phyloP scores from a whole-genome alignment of 2,329 filamentous ascomycete species.

The Harringtonia aguacate region DNA sequence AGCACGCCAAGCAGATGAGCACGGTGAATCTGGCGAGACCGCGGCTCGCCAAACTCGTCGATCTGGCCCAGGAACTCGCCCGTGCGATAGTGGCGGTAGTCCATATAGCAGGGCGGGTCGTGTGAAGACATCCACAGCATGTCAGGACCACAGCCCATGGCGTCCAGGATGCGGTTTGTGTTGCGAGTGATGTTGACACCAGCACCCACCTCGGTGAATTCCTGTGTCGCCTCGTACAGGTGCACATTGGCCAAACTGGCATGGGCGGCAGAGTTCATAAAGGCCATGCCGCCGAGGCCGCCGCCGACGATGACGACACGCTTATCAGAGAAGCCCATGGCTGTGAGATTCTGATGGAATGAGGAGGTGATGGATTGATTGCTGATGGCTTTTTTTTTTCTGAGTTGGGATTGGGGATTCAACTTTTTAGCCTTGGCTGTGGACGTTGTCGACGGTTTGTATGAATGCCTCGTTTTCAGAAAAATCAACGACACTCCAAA shows the following conservation, averaged over 20 bases:
- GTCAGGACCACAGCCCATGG: conserved; percentile 20
- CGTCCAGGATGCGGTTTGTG: conserved; percentile 20
- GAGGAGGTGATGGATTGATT: background rate
- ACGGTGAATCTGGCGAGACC: conserved; percentile 11
- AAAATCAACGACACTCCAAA: no score
- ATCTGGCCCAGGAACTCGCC: conserved; percentile 12
- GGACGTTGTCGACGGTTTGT: no score
- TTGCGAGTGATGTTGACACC: conserved; percentile 24
- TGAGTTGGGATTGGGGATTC: no score
- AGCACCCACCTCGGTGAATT: conserved; percentile 24
- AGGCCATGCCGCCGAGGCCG: conserved; percentile 26
- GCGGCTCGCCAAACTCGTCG: conserved; percentile 9
- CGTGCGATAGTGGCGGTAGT: conserved; percentile 23
- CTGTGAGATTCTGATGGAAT: no score
- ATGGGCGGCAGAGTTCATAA: conserved; percentile 24
- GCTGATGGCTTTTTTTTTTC: no score
- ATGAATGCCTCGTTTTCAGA: no score
- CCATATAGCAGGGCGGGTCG: conserved; percentile 10
- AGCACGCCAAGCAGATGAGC: conserved; percentile 9
- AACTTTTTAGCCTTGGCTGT: no score
- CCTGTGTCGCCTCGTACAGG: conserved; percentile 23
- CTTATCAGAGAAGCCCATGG: conserved; percentile 7
- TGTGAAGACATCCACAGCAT: conserved; percentile 8
- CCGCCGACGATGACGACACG: conserved; percentile 26
- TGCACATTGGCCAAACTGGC: conserved; percentile 17